Conservation (phyloP, 352 stramenopile genomes). For the Halophytophthora batemanensis region DNA sequence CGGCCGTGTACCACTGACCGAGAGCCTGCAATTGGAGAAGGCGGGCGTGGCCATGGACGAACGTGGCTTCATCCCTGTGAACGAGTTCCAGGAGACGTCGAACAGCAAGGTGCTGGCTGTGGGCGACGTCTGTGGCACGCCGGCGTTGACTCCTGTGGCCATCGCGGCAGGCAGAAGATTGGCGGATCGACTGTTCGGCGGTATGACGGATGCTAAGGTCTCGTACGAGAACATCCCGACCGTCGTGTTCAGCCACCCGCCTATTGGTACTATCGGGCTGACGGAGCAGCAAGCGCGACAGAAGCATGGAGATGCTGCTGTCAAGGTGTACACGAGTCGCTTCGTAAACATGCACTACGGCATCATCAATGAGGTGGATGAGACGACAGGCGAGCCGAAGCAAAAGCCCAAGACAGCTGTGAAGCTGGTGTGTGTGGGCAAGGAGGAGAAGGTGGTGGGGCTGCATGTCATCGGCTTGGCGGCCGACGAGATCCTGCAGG, state of each 20-base stretch:
- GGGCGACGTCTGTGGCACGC: constrained; percentile 65
- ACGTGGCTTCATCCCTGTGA: constrained; percentile 76
- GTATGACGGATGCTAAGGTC: constrained; percentile 42
- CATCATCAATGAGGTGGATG: constrained; percentile 69
- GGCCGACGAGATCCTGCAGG: constrained; percentile 98
- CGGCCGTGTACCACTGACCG: constrained; percentile 44
- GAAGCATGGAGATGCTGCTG: constrained; percentile 86
- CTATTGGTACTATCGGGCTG: constrained; percentile 93
- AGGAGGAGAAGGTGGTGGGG: constrained; percentile 93
- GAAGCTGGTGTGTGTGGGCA: constrained; percentile 92
- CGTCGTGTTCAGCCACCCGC: constrained; percentile 95
- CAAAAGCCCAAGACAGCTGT: constrained; percentile 93
- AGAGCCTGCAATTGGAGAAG: constrained; percentile 64
- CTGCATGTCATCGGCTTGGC: constrained; percentile 95
- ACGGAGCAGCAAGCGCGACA: constrained; percentile 88
- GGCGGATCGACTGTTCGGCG: constrained; percentile 87
- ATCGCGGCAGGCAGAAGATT: constrained; percentile 82
- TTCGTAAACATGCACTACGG: constrained; percentile 98
- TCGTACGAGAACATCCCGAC: constrained; percentile 93
- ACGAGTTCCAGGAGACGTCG: constrained; percentile 91
- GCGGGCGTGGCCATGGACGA: constrained; percentile 60
- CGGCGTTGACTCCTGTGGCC: constrained; percentile 81
- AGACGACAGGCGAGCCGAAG: constrained; percentile 23
- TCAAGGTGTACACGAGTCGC: constrained; percentile 92
- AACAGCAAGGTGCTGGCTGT: constrained; percentile 77